A percentile compares a stretch with the other conserved stretches of the same genome.
Conservation (phyloP, 208 protist genomes). For the Naegleria gruberi region DNA sequence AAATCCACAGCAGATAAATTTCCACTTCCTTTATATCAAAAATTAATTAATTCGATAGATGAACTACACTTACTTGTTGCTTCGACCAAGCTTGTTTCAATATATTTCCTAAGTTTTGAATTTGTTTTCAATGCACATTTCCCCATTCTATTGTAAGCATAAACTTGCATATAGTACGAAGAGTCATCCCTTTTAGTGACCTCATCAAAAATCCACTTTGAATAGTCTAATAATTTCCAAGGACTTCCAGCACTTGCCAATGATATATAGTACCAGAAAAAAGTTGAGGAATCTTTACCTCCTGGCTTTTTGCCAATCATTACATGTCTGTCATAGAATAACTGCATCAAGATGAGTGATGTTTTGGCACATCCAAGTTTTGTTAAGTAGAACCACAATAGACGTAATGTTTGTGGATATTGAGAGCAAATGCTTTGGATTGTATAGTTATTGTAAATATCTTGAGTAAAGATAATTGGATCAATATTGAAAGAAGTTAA, state of each 20-base stretch:
- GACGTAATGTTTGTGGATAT: neutral
- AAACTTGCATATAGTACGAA: neutral
- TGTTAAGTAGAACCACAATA: neutral
- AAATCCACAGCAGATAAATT: neutral
- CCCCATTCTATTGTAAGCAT: neutral
- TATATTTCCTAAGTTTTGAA: neutral
- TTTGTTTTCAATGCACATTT: neutral
- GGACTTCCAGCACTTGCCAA: neutral
- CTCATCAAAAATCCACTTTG: neutral
- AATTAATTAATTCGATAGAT: too few relatives aligned
- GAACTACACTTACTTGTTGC: neutral
- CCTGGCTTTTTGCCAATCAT: neutral
- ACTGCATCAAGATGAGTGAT: neutral
- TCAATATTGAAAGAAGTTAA: neutral
- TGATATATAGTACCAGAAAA: neutral
- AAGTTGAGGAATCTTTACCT: neutral
- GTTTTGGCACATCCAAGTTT: neutral
- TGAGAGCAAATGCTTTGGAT: neutral
- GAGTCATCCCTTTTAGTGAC: neutral
- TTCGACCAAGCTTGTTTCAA: neutral
- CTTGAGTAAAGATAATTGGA: neutral
- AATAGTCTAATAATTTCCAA: neutral
- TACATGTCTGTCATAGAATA: neutral
- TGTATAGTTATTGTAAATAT: neutral
- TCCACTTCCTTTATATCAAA: neutral